Base-by-base conservation (phyloP, 2,329 filamentous ascomycete species). In the Hirsutella rhossiliensis region DNA sequence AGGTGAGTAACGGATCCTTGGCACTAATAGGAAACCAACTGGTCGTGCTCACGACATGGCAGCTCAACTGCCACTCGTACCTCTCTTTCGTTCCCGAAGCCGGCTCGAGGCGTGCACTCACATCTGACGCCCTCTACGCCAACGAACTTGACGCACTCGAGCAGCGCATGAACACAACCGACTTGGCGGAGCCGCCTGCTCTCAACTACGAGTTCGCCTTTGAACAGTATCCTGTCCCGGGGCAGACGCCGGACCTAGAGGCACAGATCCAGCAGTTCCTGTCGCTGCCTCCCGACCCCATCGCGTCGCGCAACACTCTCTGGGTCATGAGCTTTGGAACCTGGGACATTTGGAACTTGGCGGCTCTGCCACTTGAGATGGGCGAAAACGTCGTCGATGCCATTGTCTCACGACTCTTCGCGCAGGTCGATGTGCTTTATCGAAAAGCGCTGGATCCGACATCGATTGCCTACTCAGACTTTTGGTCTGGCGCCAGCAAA, bases 281-380 rank as follows among this genome's bases (percentile, higher is more conserved):
- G n/a, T 53, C 60, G 7, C 60, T 57, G 37, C 57, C 65, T 2
- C 55, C 54, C 18, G 59, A 63, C 0, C 48, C 49, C 3, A 46
- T 48, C 1, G 46, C 62, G 0, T 63, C 69, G 6, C 59, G 59
- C n/a, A 68, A 75, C 47, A 75, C 73, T 0, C 51, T 76, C 13
- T 76, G 69, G 68, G 58, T 76, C 13, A 71, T 76, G 43, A 68
- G 62, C 11, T 66, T 75, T 43, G 73, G 73, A n/a, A 67, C 66
- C 28, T 75, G 72, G 72, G 73, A 76, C 45, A 56, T 75, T 41
- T 76, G 71, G 71, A 66, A 68, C 11, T 55, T 76, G 17, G 65
- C 73, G 1, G 61, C 70, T 3, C 52, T 75, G 17, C 72, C 73
- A 1, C 56, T 63, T 11, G 52, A 56, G 9, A 50, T 59, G 1